These are phyloP conservation scores for Chlorella vulgaris DNA, from an alignment of 139 green algal species.

Conservation along the genomic window DNA sequence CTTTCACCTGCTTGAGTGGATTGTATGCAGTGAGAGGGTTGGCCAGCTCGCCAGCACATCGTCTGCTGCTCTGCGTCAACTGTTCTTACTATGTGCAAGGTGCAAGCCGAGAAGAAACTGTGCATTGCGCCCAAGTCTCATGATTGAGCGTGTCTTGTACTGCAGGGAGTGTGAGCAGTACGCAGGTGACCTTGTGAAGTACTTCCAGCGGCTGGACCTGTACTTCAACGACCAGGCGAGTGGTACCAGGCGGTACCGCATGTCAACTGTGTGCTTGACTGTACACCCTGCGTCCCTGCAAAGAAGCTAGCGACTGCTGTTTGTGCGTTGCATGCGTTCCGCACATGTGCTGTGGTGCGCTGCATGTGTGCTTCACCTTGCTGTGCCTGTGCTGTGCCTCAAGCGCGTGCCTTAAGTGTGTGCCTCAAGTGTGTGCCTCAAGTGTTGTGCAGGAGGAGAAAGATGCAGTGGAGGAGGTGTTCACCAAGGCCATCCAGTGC, in stretches of 20 bases:
- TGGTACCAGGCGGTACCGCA: not conserved
- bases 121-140: not conserved
- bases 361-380: not conserved
- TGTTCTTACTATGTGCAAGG: not conserved
- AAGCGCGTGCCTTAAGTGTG: not conserved
- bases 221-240: slow-evolving; percentile 56
- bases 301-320: not conserved
- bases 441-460: slow-evolving; percentile 49
- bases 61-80: not conserved
- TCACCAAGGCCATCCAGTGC: slow-evolving; percentile 76
- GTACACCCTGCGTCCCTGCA: too few relatives aligned
- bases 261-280: not conserved
- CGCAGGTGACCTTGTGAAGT: slow-evolving; percentile 42
- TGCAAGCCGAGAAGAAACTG: not conserved
- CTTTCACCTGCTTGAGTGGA: not conserved
- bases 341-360: too few relatives aligned
- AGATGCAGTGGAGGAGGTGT: slow-evolving; percentile 63
- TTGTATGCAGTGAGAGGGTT: not conserved
- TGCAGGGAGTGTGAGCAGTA: slow-evolving; percentile 74
- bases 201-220: slow-evolving; percentile 33
- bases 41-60: not conserved
- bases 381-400: not conserved
- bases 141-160: not conserved
- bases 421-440: not conserved
- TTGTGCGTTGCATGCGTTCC: too few relatives aligned